phyloP scores from a whole-genome alignment of 768 basidiomycete genomes.

The Trametes cinnabarina region DNA sequence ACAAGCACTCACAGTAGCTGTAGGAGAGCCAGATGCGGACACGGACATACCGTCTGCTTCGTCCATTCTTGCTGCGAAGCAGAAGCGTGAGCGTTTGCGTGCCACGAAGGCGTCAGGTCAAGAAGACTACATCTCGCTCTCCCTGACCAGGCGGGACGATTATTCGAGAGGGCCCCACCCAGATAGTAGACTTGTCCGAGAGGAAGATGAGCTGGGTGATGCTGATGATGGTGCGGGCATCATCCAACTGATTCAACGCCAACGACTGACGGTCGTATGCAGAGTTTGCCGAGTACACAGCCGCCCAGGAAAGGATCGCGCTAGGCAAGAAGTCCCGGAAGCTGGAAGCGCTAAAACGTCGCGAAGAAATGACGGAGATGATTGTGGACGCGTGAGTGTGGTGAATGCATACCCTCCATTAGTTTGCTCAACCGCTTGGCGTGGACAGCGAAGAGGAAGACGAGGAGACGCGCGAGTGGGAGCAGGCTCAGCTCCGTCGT shows the following conservation, averaged over 20 bases:
- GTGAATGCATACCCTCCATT: too few relatives aligned
- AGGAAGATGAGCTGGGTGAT: constrained; percentile 87
- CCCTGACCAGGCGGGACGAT: constrained; percentile 57
- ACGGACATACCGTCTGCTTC: constrained; percentile 67
- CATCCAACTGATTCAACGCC: not conserved
- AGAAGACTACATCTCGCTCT: constrained; percentile 79
- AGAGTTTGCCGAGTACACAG: constrained; percentile 89
- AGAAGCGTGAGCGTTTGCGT: constrained; percentile 69
- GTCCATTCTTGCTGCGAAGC: constrained; percentile 69
- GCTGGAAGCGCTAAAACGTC: constrained; percentile 60
- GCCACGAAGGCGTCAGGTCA: constrained; percentile 39
- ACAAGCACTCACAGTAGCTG: not conserved
- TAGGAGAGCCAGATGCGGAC: constrained; percentile 36
- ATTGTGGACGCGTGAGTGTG: constrained; percentile 76
- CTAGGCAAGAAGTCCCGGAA: constrained; percentile 82
- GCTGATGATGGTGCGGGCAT: constrained; percentile 70
- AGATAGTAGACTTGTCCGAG: constrained; percentile 75
- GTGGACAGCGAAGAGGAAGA: constrained; percentile 68
- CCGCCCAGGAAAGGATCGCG: constrained; percentile 82
- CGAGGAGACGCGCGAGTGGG: constrained; percentile 85
- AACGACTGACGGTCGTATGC: not conserved
- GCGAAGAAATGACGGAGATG: constrained; percentile 73
- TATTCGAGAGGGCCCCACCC: constrained; percentile 74
- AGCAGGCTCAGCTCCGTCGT: constrained; percentile 76
- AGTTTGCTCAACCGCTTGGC: not conserved